Conservation (phyloP, 2,329 filamentous ascomycete genomes). For the Diaporthe helianthi region DNA sequence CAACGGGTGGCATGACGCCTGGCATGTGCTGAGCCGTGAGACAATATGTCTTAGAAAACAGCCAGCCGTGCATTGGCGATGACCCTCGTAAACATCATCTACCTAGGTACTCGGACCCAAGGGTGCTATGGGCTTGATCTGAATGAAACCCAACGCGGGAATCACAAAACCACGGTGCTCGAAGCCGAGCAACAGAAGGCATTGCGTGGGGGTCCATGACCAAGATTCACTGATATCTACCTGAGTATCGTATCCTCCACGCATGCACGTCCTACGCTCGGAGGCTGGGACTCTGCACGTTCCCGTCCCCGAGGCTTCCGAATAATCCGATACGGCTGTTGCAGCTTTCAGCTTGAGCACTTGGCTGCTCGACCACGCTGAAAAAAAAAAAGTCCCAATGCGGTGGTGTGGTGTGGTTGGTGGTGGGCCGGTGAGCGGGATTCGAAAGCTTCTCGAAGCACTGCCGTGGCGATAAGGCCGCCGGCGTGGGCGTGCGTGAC, state of each 20-base stretch:
- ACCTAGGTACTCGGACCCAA: background rate
- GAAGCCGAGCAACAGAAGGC: background rate
- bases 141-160: slow-evolving; percentile 2
- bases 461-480: background rate
- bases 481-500: background rate
- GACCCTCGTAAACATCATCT: background rate
- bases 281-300: background rate
- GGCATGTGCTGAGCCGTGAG: slow-evolving; percentile 1
- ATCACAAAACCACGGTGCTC: background rate
- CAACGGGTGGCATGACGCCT: slow-evolving; percentile 3
- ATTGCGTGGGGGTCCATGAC: background rate
- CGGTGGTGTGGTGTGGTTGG: too few relatives aligned
- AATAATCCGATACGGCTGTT: slow-evolving; percentile 2
- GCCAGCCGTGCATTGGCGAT: background rate
- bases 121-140: background rate
- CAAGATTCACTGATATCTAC: background rate
- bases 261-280: background rate
- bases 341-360: background rate
- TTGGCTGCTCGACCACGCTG: background rate
- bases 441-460: slow-evolving; percentile 11
- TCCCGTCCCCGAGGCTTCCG: background rate
- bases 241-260: too few relatives aligned
- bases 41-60: background rate
- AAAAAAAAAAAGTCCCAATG: background rate
- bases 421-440: background rate